Conservation (phyloP, 140 eudicot genomes). For the Cichorium intybus region DNA sequence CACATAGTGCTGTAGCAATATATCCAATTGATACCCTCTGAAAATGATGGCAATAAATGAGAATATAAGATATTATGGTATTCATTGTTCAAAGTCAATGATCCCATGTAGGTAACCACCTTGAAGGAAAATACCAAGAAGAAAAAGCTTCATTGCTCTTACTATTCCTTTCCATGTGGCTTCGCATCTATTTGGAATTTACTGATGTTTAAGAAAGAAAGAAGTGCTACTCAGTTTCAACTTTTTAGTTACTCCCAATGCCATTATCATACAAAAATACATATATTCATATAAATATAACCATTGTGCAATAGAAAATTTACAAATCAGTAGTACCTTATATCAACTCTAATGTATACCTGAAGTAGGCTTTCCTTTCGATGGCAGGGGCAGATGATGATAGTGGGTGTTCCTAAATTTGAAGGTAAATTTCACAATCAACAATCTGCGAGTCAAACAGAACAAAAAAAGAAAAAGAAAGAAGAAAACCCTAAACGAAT, state of each 20-base stretch:
- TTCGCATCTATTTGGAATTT: constrained; percentile 41
- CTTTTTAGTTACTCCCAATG: constrained; percentile 2
- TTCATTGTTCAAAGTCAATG: neutral
- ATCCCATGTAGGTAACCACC: constrained; percentile 82
- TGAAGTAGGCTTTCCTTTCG: too few relatives aligned
- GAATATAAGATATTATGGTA: constrained; percentile 2
- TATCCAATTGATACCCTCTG: constrained; percentile 82
- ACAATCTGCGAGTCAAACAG: too few relatives aligned
- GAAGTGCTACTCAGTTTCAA: constrained; percentile 12
- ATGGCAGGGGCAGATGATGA: too few relatives aligned
- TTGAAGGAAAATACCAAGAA: constrained; percentile 79
- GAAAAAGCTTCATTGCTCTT: too few relatives aligned
- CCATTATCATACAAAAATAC: neutral
- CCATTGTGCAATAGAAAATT: neutral
- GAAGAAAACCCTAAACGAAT: too few relatives aligned
- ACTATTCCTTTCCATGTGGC: too few relatives aligned
- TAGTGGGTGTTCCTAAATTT: too few relatives aligned
- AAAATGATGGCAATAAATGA: constrained; percentile 15
- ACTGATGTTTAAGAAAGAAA: constrained; percentile 45
- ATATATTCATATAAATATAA: neutral
- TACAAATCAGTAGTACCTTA: too few relatives aligned
- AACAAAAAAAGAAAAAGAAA: too few relatives aligned
- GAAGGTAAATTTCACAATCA: too few relatives aligned
- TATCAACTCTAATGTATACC: too few relatives aligned
- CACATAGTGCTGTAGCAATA: constrained; percentile 66